Conservation (phyloP, 2,329 filamentous ascomycete species). For the Tympanopsis confertula region DNA sequence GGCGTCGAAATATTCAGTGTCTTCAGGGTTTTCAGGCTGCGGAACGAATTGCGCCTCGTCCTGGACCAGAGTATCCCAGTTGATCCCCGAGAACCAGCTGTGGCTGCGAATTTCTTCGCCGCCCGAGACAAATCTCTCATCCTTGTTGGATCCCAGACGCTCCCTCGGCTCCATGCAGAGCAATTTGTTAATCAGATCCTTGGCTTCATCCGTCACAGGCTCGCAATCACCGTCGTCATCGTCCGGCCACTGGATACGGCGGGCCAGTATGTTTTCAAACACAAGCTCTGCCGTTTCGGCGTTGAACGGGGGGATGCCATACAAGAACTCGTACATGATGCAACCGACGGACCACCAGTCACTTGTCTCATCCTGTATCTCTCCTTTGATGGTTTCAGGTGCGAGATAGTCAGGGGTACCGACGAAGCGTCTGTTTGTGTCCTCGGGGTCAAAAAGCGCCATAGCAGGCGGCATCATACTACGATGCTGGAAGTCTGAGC, state of each 20-base stretch:
- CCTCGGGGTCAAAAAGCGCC: conserved; percentile 90
- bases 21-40: conserved; percentile 82
- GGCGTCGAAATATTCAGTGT: conserved; percentile 94
- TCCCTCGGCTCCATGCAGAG: conserved; percentile 74
- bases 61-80: conserved; percentile 84
- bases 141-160: conserved; percentile 73
- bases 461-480: conserved; percentile 71
- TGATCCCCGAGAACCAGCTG: conserved; percentile 75
- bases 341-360: conserved; percentile 99
- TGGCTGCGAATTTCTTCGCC: conserved; percentile 86
- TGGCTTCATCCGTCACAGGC: conserved; percentile 68
- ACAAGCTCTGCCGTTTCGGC: conserved; percentile 81
- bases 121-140: conserved; percentile 71
- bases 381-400: conserved; percentile 89
- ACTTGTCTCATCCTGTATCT: conserved; percentile 91
- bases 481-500: conserved; percentile 42
- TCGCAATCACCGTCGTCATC: conserved; percentile 54
- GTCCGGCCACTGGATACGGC: conserved; percentile 85
- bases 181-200: conserved; percentile 89
- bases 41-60: conserved; percentile 95
- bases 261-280: conserved; percentile 88
- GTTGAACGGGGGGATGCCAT: conserved; percentile 87
- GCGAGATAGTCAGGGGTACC: conserved; percentile 95
- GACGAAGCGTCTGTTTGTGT: conserved; percentile 85
- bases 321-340: conserved; percentile 92